Conservation (phyloP, 495 filamentous ascomycete species). For the Aspergillus coremiiformis region DNA sequence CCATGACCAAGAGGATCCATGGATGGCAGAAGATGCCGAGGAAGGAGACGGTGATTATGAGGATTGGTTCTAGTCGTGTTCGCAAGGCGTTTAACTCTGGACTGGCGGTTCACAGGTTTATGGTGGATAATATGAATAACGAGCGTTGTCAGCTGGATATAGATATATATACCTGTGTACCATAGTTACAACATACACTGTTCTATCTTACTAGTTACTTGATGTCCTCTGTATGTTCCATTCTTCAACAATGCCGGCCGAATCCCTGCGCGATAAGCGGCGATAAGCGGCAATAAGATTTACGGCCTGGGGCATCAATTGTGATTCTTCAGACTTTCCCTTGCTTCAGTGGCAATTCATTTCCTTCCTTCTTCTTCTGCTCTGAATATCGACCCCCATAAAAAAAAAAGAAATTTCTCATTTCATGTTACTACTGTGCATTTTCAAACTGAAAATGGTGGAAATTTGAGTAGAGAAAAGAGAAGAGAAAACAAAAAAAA, state of each 20-base stretch:
- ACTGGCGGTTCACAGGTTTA: neutral
- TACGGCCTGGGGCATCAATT: conserved; percentile 3
- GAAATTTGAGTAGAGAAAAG: no score
- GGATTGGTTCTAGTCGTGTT: conserved; percentile 25
- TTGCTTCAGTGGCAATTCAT: neutral
- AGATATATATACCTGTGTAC: conserved; percentile 10
- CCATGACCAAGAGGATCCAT: conserved; percentile 30
- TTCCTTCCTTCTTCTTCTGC: neutral
- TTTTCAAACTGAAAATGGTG: neutral
- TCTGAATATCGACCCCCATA: neutral
- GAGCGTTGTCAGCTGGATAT: conserved; percentile 5
- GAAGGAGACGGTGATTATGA: conserved; percentile 33
- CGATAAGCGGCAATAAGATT: neutral
- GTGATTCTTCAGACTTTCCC: neutral
- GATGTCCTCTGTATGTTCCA: no score
- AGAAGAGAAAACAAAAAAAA: no score
- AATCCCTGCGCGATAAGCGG: neutral
- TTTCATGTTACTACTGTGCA: neutral
- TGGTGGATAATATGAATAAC: neutral
- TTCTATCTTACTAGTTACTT: no score
- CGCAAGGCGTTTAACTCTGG: neutral
- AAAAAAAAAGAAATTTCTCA: neutral
- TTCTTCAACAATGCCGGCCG: neutral
- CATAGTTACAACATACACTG: neutral
- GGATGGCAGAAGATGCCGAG: conserved; percentile 19